phyloP scores from a whole-genome alignment of 192 early-diverging fungal species.

The Jimgerdemannia flammicorona region DNA sequence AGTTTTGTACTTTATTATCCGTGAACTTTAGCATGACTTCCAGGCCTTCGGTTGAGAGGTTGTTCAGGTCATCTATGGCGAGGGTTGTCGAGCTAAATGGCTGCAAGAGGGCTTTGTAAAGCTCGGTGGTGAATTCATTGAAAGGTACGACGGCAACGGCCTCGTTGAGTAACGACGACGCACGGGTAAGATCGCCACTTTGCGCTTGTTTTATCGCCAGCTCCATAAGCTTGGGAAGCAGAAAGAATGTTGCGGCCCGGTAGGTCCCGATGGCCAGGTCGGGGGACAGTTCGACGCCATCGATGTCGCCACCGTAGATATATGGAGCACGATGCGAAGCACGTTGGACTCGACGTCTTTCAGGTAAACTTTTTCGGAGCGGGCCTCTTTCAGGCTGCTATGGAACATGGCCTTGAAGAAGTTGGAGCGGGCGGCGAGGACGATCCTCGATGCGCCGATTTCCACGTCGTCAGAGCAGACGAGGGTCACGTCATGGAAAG shows the following conservation, averaged over 20 bases:
- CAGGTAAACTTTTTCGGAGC: not conserved
- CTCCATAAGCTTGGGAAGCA: not conserved
- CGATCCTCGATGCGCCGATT: not conserved
- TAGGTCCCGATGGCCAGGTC: not conserved
- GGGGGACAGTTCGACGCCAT: not conserved
- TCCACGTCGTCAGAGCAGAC: not conserved
- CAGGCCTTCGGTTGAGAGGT: not conserved
- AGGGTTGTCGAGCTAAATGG: not conserved
- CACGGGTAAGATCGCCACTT: not conserved
- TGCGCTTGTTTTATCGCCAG: not conserved
- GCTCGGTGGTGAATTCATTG: not conserved
- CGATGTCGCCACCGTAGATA: not conserved
- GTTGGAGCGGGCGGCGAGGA: not conserved
- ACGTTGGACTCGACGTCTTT: not conserved
- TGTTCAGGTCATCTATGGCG: not conserved
- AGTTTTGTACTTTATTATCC: not conserved
- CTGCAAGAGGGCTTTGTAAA: not conserved
- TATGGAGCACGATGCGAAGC: not conserved
- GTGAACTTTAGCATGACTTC: not conserved
- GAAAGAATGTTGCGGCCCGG: not conserved
- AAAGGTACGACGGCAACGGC: not conserved
- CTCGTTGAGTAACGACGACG: not conserved
- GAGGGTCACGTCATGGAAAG: not conserved
- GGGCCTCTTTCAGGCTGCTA: not conserved
- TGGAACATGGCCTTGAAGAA: not conserved